Conservation (phyloP, 805 yeast species). For the Metschnikowia orientalis region DNA sequence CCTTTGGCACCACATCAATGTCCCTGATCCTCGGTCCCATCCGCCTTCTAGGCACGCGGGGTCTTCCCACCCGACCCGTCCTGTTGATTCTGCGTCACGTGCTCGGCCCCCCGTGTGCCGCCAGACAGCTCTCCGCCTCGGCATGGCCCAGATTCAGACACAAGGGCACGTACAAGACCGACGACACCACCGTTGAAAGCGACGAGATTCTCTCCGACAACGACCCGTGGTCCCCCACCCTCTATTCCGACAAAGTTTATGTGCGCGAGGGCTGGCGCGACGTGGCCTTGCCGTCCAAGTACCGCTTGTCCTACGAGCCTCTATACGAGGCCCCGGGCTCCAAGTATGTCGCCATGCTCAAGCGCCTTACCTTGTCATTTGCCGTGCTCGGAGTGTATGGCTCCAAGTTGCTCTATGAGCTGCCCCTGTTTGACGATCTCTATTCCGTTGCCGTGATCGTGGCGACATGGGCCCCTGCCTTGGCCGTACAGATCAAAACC, state of each 20-base stretch:
- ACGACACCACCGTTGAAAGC: conserved; percentile 36
- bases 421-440: conserved; percentile 49
- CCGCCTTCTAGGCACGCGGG: no score
- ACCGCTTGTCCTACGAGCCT: conserved; percentile 55
- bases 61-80: no score
- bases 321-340: conserved; percentile 62
- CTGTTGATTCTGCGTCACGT: no score
- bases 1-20: no score
- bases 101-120: conserved; percentile 7
- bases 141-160: conserved; percentile 12
- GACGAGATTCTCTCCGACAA: conserved; percentile 39
- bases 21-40: no score
- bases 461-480: conserved; percentile 54
- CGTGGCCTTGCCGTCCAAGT: conserved; percentile 48
- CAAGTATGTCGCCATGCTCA: conserved; percentile 57
- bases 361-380: conserved; percentile 58
- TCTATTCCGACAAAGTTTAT: conserved; percentile 40
- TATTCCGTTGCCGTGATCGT: conserved; percentile 43
- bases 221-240: conserved; percentile 45
- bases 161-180: conserved; percentile 19
- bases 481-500: conserved; percentile 47
- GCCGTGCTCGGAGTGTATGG: conserved; percentile 58
- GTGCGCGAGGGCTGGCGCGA: conserved; percentile 35
- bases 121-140: conserved; percentile 8
- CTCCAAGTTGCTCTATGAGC: conserved; percentile 53